A percentile compares a stretch with the other conserved stretches of the same genome.
phyloP scores from a whole-genome alignment of 2,329 filamentous ascomycete species.

The Furcasterigmium sp. region DNA sequence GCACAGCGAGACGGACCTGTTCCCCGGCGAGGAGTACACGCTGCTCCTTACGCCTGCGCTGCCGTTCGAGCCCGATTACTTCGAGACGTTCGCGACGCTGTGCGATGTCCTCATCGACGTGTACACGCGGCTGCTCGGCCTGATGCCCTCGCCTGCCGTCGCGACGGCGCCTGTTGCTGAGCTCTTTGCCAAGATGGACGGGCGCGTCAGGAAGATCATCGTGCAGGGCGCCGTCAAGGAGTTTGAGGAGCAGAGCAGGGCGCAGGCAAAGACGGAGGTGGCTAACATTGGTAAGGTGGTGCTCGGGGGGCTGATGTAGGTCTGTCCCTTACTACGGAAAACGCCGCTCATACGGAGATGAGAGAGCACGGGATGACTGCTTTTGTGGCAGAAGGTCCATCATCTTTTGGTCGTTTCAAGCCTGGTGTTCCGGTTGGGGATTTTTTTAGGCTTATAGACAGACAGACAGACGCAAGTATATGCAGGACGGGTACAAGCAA shows the following conservation, averaged over 20 bases:
- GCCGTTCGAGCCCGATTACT: conserved; percentile 95
- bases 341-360: too few species aligned
- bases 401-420: too few species aligned
- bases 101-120: conserved; percentile 94
- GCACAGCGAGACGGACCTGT: conserved; percentile 58
- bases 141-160: conserved; percentile 70
- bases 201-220: conserved; percentile 80
- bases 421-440: too few species aligned
- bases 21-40: conserved; percentile 81
- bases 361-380: too few species aligned
- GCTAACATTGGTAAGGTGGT: conserved; percentile 85
- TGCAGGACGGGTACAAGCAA: too few species aligned
- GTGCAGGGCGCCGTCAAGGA: conserved; percentile 83
- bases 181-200: conserved; percentile 84
- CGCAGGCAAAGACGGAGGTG: conserved; percentile 73
- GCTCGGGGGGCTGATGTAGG: conserved; percentile 74
- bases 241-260: conserved; percentile 82
- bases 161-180: conserved; percentile 71
- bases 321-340: too few species aligned
- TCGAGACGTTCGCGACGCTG: conserved; percentile 90
- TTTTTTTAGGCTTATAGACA: conserved; percentile 3
- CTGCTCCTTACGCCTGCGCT: conserved; percentile 86
- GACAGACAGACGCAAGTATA: neutral
- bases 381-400: too few species aligned
- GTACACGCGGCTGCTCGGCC: conserved; percentile 71